Evolutionary conservation across 2,329 filamentous ascomycete genomes (phyloP).

Genomic region (Aureobasidium melanogenum): DNA sequence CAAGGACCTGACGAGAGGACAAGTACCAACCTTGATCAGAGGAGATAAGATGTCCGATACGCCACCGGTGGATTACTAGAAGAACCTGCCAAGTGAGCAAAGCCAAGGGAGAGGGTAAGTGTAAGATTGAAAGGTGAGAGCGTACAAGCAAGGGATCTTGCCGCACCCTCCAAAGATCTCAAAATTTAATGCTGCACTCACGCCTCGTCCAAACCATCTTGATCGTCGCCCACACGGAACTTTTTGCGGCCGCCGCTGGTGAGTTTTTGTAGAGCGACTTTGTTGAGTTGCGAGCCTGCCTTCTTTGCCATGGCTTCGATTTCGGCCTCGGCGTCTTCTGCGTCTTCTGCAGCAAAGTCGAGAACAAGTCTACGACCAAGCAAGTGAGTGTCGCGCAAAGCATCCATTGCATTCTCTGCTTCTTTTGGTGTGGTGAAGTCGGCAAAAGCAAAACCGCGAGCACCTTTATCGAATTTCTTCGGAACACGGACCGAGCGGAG

Average conservation of each 20-base stretch:
- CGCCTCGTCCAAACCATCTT: constrained; percentile 41
- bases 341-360: constrained; percentile 82
- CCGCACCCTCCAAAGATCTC: constrained; percentile 8
- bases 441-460: constrained; percentile 92
- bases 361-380: constrained; percentile 82
- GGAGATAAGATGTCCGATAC: not conserved
- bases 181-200: constrained; percentile 14
- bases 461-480: constrained; percentile 82
- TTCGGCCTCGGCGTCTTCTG: constrained; percentile 87
- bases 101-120: constrained; percentile 9
- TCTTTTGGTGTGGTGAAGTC: constrained; percentile 89
- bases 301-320: constrained; percentile 97
- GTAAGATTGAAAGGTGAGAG: constrained; percentile 5
- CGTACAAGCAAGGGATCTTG: constrained; percentile 11
- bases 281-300: constrained; percentile 81
- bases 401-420: constrained; percentile 82
- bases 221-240: constrained; percentile 69
- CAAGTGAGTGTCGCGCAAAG: constrained; percentile 85
- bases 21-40: constrained; percentile 6
- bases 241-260: constrained; percentile 76
- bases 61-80: not conserved
- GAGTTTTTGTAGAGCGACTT: constrained; percentile 81
- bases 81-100: constrained; percentile 11
- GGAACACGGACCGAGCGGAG: constrained; percentile 87
- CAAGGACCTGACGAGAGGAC: not conserved